A percentile compares a stretch with the other conserved stretches of the same genome.
phyloP scores from a whole-genome alignment of 2,329 filamentous ascomycete genomes.

The Colletotrichum kahawae region DNA sequence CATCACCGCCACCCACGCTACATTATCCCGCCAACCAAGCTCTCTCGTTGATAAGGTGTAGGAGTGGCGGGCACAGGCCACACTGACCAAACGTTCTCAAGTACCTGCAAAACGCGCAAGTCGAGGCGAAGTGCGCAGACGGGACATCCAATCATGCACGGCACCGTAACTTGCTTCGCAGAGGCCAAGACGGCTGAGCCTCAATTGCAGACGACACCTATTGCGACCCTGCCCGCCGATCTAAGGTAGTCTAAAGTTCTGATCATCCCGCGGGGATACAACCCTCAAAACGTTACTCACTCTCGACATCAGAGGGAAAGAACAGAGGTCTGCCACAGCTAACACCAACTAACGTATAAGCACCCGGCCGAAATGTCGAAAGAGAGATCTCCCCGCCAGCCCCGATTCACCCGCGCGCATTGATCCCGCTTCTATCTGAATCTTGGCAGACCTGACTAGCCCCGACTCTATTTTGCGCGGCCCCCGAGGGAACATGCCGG shows the following conservation, averaged over 20 bases:
- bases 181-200: constrained; percentile 18
- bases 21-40: background rate
- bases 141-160: background rate
- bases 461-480: background rate
- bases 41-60: background rate
- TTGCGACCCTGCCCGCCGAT: background rate
- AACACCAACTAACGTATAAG: background rate
- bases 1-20: background rate
- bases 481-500: constrained; percentile 4
- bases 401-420: background rate
- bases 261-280: background rate
- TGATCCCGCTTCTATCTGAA: background rate
- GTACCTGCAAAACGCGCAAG: background rate
- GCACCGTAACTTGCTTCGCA: background rate
- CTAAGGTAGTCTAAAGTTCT: background rate
- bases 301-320: background rate
- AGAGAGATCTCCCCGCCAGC: background rate
- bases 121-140: background rate
- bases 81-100: background rate
- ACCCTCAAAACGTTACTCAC: background rate
- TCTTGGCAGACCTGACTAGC: background rate
- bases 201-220: background rate
- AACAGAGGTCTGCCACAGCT: no score
- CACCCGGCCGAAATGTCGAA: background rate
- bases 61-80: background rate